phyloP scores from a whole-genome alignment of 2,329 filamentous ascomycete species.

The Chaetomiaceae sp. region DNA sequence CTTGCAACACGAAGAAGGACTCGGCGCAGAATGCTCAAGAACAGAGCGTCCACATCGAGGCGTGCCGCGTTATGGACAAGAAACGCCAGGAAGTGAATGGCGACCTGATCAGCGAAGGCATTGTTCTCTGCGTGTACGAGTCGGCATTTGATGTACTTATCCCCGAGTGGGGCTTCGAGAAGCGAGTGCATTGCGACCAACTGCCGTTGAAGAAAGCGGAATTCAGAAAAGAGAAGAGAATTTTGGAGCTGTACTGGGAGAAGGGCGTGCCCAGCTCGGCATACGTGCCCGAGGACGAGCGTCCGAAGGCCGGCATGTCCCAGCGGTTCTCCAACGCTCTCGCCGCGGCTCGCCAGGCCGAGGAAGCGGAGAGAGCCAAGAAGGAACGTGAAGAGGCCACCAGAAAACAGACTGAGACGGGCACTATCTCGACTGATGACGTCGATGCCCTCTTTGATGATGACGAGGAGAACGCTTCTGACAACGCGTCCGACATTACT shows the following conservation, averaged over 20 bases:
- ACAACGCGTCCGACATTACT: conserved; percentile 82
- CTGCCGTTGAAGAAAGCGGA: conserved; percentile 98
- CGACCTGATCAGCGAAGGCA: conserved; percentile 90
- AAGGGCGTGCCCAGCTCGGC: conserved; percentile 96
- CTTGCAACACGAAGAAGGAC: conserved; percentile 98
- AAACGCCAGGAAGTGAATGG: conserved; percentile 80
- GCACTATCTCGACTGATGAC: conserved; percentile 88
- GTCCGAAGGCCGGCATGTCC: conserved; percentile 74
- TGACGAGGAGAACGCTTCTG: conserved; percentile 80
- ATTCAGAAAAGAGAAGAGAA: conserved; percentile 91
- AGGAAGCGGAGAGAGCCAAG: conserved; percentile 73
- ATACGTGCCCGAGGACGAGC: conserved; percentile 94
- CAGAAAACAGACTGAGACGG: conserved; percentile 89
- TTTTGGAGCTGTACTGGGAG: conserved; percentile 98
- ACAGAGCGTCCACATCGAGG: conserved; percentile 97
- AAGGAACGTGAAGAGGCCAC: conserved; percentile 88
- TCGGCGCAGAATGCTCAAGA: conserved; percentile 96
- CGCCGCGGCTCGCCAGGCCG: conserved; percentile 72
- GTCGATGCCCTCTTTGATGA: conserved; percentile 95
- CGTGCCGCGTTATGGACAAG: conserved; percentile 93
- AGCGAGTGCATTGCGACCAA: conserved; percentile 98
- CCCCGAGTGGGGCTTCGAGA: conserved; percentile 97
- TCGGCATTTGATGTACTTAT: conserved; percentile 98
- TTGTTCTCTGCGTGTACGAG: conserved; percentile 96
- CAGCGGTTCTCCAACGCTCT: conserved; percentile 70